A percentile compares a stretch with the other conserved stretches of the same genome.
Evolutionary conservation across 352 stramenopile genomes (phyloP).

Genomic region (Phytophthora syringae): DNA sequence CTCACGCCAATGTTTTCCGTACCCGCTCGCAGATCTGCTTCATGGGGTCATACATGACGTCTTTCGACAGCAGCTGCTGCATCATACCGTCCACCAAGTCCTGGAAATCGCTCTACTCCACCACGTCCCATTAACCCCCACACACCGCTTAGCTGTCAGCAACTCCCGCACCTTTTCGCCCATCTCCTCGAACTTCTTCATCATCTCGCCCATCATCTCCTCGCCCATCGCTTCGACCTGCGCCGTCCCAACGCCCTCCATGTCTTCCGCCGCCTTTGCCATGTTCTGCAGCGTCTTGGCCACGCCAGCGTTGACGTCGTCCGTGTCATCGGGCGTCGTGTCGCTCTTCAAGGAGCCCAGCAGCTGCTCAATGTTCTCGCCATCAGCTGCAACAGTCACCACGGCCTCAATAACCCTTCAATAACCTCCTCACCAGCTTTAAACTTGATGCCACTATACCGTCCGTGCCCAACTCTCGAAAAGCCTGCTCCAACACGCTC

Average conservation of each 20-base stretch:
- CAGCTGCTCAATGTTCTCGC: slow-evolving; percentile 74
- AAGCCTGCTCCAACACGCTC: slow-evolving; percentile 86
- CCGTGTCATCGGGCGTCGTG: slow-evolving; percentile 48
- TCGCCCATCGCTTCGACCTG: slow-evolving; percentile 92
- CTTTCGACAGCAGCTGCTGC: slow-evolving; percentile 97
- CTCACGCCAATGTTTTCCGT: slow-evolving; percentile 2
- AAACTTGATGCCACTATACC: slow-evolving; percentile 40
- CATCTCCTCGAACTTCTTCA: slow-evolving; percentile 96
- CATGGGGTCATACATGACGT: slow-evolving; percentile 99
- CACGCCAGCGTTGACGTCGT: slow-evolving; percentile 83
- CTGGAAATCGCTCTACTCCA: slow-evolving; percentile 84
- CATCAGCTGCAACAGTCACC: slow-evolving; percentile 43
- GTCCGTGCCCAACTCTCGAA: slow-evolving; percentile 79
- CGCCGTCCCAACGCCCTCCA: slow-evolving; percentile 82
- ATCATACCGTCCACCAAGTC: slow-evolving; percentile 98
- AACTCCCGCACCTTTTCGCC: slow-evolving; percentile 86
- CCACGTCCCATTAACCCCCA: not conserved
- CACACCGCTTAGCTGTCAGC: not conserved
- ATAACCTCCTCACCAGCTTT: not conserved
- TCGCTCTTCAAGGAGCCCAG: slow-evolving; percentile 66
- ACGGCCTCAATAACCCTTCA: not conserved
- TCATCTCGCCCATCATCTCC: slow-evolving; percentile 97
- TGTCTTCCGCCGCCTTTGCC: slow-evolving; percentile 87
- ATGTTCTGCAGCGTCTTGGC: slow-evolving; percentile 92
- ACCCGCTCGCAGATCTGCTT: slow-evolving; percentile 93